Conservation (phyloP, 129 eudicot species). For the Cynara cardunculus region DNA sequence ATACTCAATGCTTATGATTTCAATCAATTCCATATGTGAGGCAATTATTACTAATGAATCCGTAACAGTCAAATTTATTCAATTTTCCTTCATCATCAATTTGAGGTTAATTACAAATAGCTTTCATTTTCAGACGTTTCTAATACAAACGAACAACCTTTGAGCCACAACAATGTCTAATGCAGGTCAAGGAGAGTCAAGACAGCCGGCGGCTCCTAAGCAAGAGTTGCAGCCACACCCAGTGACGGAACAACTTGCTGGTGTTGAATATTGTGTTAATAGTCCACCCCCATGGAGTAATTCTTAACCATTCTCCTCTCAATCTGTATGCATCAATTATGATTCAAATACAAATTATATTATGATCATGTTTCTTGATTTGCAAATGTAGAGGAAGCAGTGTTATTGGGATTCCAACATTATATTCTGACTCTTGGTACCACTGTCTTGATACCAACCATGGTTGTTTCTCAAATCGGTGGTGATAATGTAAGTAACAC, state of each 20-base stretch:
- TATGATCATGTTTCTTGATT: neutral
- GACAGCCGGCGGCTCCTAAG: conserved; percentile 21
- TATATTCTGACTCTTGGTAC: conserved; percentile 63
- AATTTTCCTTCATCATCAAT: conserved; percentile 13
- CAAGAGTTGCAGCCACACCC: conserved; percentile 54
- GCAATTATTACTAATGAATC: conserved; percentile 17
- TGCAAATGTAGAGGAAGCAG: conserved; percentile 57
- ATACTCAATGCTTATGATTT: neutral
- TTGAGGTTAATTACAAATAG: neutral
- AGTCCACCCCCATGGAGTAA: conserved; percentile 82
- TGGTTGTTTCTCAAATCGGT: conserved; percentile 77
- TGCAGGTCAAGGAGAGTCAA: conserved; percentile 13
- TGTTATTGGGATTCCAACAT: conserved; percentile 74
- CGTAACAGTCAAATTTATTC: conserved; percentile 17
- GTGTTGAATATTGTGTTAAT: conserved; percentile 63
- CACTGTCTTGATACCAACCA: conserved; percentile 55
- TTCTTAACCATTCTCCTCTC: conserved; percentile 5
- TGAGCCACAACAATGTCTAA: conserved; percentile 24
- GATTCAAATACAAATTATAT: no score
- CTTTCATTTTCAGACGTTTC: neutral
- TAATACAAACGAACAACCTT: neutral
- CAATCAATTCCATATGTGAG: conserved; percentile 25
- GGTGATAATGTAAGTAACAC: conserved; percentile 61
- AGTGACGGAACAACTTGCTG: conserved; percentile 54
- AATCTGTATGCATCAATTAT: no score